Evolutionary conservation across 805 yeast species (phyloP).

Genomic region (Starmerella cellae): DNA sequence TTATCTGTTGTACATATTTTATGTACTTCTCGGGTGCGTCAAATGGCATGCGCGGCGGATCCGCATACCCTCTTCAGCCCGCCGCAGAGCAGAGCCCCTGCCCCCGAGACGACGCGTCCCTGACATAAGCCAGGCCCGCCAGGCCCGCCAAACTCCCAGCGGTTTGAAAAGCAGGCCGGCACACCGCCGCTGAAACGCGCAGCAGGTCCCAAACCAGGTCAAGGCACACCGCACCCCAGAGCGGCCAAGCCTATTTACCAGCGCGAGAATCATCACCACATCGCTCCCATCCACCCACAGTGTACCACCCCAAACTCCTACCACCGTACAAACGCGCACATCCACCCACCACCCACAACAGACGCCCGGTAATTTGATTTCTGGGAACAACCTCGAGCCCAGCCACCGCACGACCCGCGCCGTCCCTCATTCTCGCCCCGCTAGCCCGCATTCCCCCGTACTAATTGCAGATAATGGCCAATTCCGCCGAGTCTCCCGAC

Average conservation of each 20-base stretch:
- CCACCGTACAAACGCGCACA: neutral
- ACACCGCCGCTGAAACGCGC: neutral
- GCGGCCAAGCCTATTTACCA: too few species aligned
- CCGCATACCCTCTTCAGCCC: neutral
- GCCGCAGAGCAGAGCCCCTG: neutral
- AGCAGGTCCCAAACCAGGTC: neutral
- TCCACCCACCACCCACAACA: too few species aligned
- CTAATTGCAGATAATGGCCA: neutral
- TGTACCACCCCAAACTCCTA: neutral
- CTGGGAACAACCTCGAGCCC: too few species aligned
- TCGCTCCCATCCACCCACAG: too few species aligned
- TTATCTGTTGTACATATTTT: neutral
- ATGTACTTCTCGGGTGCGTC: neutral
- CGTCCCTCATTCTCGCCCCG: neutral
- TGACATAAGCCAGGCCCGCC: neutral
- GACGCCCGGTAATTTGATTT: too few species aligned
- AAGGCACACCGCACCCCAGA: neutral
- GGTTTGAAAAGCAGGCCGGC: neutral
- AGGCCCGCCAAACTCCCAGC: neutral
- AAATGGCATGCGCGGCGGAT: neutral
- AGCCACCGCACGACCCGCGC: too few species aligned
- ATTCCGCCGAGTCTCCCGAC: conserved; percentile 3
- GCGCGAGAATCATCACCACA: too few species aligned
- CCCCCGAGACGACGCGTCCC: neutral
- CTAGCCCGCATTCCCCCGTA: neutral